Evolutionary conservation across 2,329 filamentous ascomycete genomes (phyloP), one percentile per base, ranked within the genome.

Genomic region (Arthrobotrys conoides): DNA sequence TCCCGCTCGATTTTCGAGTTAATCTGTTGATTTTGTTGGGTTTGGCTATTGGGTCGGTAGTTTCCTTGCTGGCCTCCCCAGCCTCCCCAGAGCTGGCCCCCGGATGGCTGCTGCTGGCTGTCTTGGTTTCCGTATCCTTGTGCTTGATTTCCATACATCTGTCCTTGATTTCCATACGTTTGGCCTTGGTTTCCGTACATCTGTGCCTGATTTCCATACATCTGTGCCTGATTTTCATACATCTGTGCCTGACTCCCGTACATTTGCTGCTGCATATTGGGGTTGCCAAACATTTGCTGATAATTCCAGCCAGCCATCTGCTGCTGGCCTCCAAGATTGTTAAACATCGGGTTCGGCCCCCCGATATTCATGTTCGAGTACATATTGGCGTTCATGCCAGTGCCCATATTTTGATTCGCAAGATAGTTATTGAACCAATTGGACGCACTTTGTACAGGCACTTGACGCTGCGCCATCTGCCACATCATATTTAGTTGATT

Each of bases 361-460:
- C 30, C n/a, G 6, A 44, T 61, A 44, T 44, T 61, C 57, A 61
- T 61, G 44, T 44, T 61, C 36, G 18, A 27, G n/a, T 61, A 44
- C 20, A 61, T n/a, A 33, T 61, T 18, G 8, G 1, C 9, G 57
- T 24, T 27, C 57, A 55, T 30, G 2, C 18, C 36, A 1, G 5
- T 61, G 12, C 33, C 36, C 10, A 18, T 1, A 44, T 41, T 44
- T 27, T 9, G 57, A n/a, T 61, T 61, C 12, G 1, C 20, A n/a
- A 27, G 22, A 9, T 27, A 10, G 10, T 27, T 44, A 3, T 6
- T 22, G 18, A 59, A 44, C 20, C 18, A 24, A 44, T 61, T 59
- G 9, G 30, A 16, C 3, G 24, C 24, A 38, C 51, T n/a, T 18
- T 20, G 30, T 59, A 6, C 18, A 4, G 44, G 16, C 0, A 18